Conservation (phyloP, 176 grass and related monocot genomes). For the bread wheat (Triticum aestivum) region DNA sequence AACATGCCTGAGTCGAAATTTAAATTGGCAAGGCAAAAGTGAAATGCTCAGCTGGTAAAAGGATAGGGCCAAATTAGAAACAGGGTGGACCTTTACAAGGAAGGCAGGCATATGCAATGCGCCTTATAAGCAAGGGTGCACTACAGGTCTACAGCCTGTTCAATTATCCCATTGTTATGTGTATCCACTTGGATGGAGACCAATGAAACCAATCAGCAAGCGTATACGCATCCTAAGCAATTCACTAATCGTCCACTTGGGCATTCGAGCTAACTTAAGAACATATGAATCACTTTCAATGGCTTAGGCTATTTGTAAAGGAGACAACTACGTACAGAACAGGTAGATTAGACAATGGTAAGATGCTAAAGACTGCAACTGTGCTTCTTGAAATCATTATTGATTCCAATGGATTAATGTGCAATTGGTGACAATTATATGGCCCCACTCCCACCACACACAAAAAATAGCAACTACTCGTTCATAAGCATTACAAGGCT, state of each 20-base stretch:
- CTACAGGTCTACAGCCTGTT: not conserved
- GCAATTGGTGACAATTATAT: not conserved
- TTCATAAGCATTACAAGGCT: not conserved
- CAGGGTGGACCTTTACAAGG: not conserved
- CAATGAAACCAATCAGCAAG: not conserved
- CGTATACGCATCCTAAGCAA: conserved; percentile 6
- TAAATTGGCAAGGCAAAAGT: not conserved
- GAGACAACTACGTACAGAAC: conserved; percentile 7
- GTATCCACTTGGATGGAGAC: not conserved
- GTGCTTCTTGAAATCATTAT: not conserved
- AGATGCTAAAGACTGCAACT: not conserved
- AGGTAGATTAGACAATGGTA: not conserved
- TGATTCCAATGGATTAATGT: not conserved
- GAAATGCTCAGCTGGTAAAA: not conserved
- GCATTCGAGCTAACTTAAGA: not conserved
- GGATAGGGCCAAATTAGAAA: conserved; percentile 21
- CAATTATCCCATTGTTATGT: not conserved
- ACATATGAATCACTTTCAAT: not conserved
- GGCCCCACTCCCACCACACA: not conserved
- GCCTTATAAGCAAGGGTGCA: not conserved
- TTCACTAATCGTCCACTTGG: conserved; percentile 7
- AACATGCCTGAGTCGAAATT: conserved; percentile 12
- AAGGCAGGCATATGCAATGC: not conserved
- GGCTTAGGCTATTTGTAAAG: not conserved
- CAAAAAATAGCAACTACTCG: not conserved